A percentile compares a stretch with the other conserved stretches of the same genome.
phyloP scores from a whole-genome alignment of 345 rosid species.

The Boechera stricta region DNA sequence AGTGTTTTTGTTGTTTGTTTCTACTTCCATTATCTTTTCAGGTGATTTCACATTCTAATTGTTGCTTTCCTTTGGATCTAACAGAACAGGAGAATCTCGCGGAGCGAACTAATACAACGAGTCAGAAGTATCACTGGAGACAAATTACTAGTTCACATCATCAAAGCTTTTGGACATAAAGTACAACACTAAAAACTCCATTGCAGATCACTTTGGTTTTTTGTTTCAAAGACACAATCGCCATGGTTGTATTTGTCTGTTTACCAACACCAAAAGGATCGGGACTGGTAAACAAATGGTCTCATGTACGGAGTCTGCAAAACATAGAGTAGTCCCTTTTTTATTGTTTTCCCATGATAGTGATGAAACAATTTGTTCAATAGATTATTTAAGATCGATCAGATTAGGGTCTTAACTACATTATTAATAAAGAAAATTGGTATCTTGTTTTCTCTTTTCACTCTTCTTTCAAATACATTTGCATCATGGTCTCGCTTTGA shows the following conservation, averaged over 20 bases:
- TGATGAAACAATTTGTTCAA: conserved; percentile 25
- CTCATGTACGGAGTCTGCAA: neutral
- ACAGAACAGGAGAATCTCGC: conserved; percentile 73
- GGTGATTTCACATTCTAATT: conserved; percentile 10
- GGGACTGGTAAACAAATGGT: neutral
- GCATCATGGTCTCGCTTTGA: neutral
- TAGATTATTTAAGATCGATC: neutral
- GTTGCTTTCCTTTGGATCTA: conserved; percentile 8
- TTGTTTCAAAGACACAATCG: conserved; percentile 14
- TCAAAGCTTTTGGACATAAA: conserved; percentile 65
- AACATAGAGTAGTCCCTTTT: conserved; percentile 1
- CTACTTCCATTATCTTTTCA: neutral
- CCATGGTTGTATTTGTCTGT: conserved; percentile 4
- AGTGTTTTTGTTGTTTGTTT: conserved; percentile 26
- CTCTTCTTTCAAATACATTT: neutral
- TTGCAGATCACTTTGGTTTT: conserved; percentile 19
- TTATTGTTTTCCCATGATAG: neutral
- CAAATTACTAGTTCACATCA: conserved; percentile 64
- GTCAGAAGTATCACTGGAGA: conserved; percentile 77
- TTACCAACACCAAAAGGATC: conserved; percentile 10
- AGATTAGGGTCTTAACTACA: neutral
- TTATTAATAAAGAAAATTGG: conserved; percentile 3
- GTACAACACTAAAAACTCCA: conserved; percentile 39
- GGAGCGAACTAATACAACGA: conserved; percentile 60
- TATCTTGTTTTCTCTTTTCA: neutral